Base-by-base conservation (phyloP, 805 yeast genomes). In the Teunomyces pallodes region DNA sequence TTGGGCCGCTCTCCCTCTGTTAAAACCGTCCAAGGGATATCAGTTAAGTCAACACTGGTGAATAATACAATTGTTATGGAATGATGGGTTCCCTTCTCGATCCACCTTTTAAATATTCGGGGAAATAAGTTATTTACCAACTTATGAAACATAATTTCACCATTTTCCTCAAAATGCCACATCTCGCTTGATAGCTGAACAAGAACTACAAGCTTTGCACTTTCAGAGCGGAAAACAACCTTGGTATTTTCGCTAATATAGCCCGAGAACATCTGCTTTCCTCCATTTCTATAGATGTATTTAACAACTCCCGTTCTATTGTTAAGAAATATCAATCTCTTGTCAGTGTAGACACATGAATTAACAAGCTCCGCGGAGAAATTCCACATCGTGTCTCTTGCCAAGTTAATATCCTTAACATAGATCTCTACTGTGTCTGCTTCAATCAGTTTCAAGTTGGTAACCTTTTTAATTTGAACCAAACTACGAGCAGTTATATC, bases 111-210 rank as follows among this genome's bases (percentile, higher is more conserved):
- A 64, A 94, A 90, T 32, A 92, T 84, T 50, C 84, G 86, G 0
- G 99, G 99, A 46, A 94, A 83, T 44, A 92, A 74, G n/a, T 95
- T 87, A 62, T 92, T 91, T 41, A 94, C 90, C 56, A 94, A 81
- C 65, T 90, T 89, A 64, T 91, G 92, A 64, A 92, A 92, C 80
- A 90, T 81, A 46, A 91, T 87, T 60, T 92, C 97, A 1, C 99
- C 99, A 54, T 87, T 87, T 60, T 91, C 97, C 66, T 94, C 98
- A 65, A 94, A 94, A 64, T 90, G 90, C 95, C 97, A 94, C 97
- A 94, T 94, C 60, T 94, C 99, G 35, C 86, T 79, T 1, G 97
- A 87, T 52, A 91, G 82, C 62, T 94, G 99, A 44, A 94, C 83
- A 52, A 94, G 74, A 43, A 91, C 87, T 12, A 89, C 80, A 48